Evolutionary conservation across 495 filamentous ascomycete species (phyloP).

Genomic region (Xylaria cubensis): DNA sequence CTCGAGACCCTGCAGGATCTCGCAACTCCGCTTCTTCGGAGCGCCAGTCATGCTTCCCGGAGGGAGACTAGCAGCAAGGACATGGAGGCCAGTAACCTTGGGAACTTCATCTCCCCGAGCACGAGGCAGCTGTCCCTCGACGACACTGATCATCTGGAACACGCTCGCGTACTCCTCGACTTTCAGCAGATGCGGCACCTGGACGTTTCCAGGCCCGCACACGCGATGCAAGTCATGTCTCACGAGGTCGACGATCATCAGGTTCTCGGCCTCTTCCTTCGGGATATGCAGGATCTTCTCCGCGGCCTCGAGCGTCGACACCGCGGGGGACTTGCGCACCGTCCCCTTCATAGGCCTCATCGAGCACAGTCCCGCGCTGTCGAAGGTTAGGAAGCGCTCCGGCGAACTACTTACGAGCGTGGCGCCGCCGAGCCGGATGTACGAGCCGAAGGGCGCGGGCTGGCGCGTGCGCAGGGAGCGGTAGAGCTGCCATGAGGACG

Average conservation of each 20-base stretch:
- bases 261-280: slow-evolving; percentile 94
- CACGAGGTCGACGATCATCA: slow-evolving; percentile 98
- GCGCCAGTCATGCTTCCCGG: slow-evolving; percentile 96
- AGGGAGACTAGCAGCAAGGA: slow-evolving; percentile 78
- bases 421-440: slow-evolving; percentile 69
- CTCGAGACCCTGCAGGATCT: slow-evolving; percentile 77
- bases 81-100: slow-evolving; percentile 66
- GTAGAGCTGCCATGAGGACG: slow-evolving; percentile 72
- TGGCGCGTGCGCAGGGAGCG: slow-evolving; percentile 72
- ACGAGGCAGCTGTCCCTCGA: slow-evolving; percentile 69
- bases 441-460: slow-evolving; percentile 87
- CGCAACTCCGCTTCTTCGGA: slow-evolving; percentile 87
- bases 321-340: slow-evolving; percentile 69
- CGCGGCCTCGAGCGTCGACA: slow-evolving; percentile 68
- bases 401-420: slow-evolving; percentile 87
- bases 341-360: slow-evolving; percentile 96
- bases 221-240: slow-evolving; percentile 89
- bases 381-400: slow-evolving; percentile 86
- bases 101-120: not conserved
- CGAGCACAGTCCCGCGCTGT: slow-evolving; percentile 61
- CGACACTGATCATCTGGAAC: slow-evolving; percentile 87
- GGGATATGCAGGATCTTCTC: slow-evolving; percentile 71
- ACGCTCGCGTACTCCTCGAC: slow-evolving; percentile 92
- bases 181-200: slow-evolving; percentile 70
- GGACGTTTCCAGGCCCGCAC: slow-evolving; percentile 72